Evolutionary conservation across 192 early-diverging fungal genomes (phyloP).

Genomic region (Backusella mclennaniae): DNA sequence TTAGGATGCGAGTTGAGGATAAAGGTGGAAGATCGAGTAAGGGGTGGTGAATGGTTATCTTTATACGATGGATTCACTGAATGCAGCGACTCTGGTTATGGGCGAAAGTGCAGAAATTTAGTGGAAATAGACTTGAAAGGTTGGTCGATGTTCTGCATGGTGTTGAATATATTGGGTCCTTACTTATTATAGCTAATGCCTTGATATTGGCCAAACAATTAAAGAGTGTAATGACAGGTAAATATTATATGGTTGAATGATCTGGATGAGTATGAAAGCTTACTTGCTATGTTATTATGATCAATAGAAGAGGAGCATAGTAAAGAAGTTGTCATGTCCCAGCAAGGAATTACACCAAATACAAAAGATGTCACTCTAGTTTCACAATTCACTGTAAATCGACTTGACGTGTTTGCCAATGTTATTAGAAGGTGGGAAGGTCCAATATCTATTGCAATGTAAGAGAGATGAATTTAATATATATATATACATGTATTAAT

Average conservation of each 20-base stretch:
- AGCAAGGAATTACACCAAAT: neutral
- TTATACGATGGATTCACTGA: neutral
- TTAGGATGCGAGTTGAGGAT: constrained; percentile 12
- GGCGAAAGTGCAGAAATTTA: constrained; percentile 11
- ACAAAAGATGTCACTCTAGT: constrained; percentile 40
- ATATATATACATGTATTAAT: neutral
- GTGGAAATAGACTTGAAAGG: constrained; percentile 10
- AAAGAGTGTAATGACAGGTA: neutral
- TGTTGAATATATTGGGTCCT: neutral
- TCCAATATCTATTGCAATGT: constrained; percentile 48
- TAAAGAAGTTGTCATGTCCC: neutral
- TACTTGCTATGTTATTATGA: neutral
- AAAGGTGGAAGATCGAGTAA: constrained; percentile 11
- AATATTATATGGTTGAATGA: neutral
- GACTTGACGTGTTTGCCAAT: constrained; percentile 43
- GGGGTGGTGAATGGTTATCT: constrained; percentile 2
- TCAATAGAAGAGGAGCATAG: neutral
- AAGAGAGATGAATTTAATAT: neutral
- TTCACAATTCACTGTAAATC: constrained; percentile 53
- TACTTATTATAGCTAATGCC: constrained; percentile 1
- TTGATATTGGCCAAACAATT: constrained; percentile 5
- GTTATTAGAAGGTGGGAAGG: constrained; percentile 43
- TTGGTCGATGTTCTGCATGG: neutral
- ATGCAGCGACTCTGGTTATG: neutral
- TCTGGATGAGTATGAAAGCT: neutral